Evolutionary conservation across 345 rosid species (phyloP).

Genomic region (Trapa incisa): DNA sequence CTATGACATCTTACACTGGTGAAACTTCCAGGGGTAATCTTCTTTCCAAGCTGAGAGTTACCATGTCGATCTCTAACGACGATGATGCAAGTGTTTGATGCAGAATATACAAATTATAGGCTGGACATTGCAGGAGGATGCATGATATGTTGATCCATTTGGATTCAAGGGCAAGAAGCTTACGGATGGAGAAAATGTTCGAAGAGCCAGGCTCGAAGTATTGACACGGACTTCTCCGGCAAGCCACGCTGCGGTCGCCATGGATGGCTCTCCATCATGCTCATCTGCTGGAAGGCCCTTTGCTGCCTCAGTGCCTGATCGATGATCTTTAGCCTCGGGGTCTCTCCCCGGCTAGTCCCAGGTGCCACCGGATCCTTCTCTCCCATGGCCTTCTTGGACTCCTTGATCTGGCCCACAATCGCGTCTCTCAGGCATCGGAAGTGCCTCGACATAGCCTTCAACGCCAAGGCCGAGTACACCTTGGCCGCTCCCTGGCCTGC

Average conservation of each 20-base stretch:
- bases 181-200: constrained; percentile 99
- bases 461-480: constrained; percentile 79
- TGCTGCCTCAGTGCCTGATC: constrained; percentile 86
- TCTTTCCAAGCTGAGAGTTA: too few relatives aligned
- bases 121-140: too few relatives aligned
- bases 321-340: constrained; percentile 65
- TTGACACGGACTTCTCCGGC: constrained; percentile 88
- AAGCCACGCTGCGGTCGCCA: constrained; percentile 98
- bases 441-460: constrained; percentile 97
- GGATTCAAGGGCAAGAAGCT: constrained; percentile 6
- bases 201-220: constrained; percentile 95
- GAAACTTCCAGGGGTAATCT: neutral
- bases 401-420: constrained; percentile 62
- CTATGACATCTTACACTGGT: constrained; percentile 9
- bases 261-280: constrained; percentile 81
- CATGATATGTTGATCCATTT: too few relatives aligned
- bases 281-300: constrained; percentile 89
- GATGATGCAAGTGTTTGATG: neutral
- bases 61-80: too few relatives aligned
- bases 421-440: constrained; percentile 89
- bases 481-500: constrained; percentile 71
- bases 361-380: constrained; percentile 77
- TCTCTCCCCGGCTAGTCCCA: constrained; percentile 65
- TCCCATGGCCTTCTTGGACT: constrained; percentile 77
- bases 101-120: too few relatives aligned